A percentile compares a stretch with the other conserved stretches of the same genome.
phyloP scores from a whole-genome alignment of 768 basidiomycete species.

The Pholiota microspora region DNA sequence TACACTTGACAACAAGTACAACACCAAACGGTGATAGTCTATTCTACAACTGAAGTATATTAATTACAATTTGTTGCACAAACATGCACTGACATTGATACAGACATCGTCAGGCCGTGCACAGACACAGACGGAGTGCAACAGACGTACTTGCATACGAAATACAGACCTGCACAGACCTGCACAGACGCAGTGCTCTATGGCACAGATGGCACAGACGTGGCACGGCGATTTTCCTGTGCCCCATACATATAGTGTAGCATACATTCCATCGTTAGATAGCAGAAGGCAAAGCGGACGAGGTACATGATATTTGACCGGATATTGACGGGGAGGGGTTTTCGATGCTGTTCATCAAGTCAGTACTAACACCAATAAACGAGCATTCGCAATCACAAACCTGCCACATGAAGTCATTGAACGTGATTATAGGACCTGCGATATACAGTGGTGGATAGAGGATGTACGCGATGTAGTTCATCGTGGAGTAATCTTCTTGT shows the following conservation, averaged over 20 bases:
- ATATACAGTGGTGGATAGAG: constrained; percentile 94
- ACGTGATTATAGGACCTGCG: constrained; percentile 94
- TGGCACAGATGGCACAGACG: no score
- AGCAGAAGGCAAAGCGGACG: constrained; percentile 64
- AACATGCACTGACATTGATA: no score
- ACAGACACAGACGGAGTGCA: no score
- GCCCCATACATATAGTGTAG: constrained; percentile 96
- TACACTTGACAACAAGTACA: no score
- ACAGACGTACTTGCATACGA: no score
- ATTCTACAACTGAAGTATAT: no score
- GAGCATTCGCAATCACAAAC: constrained; percentile 42
- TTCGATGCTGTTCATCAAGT: constrained; percentile 47
- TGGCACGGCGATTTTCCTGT: no score
- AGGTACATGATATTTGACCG: constrained; percentile 52
- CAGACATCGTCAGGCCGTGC: no score
- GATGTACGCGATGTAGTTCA: constrained; percentile 80
- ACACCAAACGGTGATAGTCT: no score
- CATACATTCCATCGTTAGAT: constrained; percentile 87
- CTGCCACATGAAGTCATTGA: constrained; percentile 95
- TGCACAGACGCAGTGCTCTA: no score
- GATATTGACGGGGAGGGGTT: constrained; percentile 45
- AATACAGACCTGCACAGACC: no score
- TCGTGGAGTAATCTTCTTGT: constrained; percentile 57
- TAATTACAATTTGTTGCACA: no score
- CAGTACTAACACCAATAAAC: background rate